Base-by-base conservation (phyloP, 768 basidiomycete species). In the Lentinula detonsa region DNA sequence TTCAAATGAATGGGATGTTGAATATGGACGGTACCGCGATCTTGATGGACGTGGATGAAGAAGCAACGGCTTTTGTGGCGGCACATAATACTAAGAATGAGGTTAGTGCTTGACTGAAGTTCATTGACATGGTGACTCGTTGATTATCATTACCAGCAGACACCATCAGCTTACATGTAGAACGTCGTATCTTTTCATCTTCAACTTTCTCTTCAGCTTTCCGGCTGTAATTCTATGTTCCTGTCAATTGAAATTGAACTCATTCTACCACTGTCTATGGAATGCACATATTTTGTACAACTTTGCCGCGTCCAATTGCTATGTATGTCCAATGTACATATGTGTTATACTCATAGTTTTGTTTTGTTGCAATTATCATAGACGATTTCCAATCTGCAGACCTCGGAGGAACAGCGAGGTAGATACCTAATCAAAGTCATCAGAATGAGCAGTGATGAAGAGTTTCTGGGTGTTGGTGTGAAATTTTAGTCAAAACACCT, bases 51-150 rank as follows among this genome's bases (percentile, higher is more conserved):
- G 66, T 51, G 15, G 62, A 64, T 58, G 61, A 57, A 34, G 62
- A 73, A 54, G 73, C 75, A 0, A 56, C 34, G 60, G 31, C 50
- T 28, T 40, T 54, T 42, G 28, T 21, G 23, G 39, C 28, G 45
- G 58, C 43, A 34, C 18, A 43, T 8, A 39, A 3, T 39, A 28
- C 28, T 21, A 46, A 48, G 40, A 45, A 45, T 16, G 40, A 49
- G 57, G 57, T 59, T 6, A 9, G 57, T 59, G 37, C 18, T 43
- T 16, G 5, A 42, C 10, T 3, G 18, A 28, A 43, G 28, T 28
- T 37, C 7, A 23, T 8, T 11, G 28, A 10, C 46, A 1, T 23
- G 9, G 23, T 18, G 6, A n/a, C 28, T 43, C 6, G 10, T 31
- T 43, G 6, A 16, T 43, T 13, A 5, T 31, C 23, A 16, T 28